Evolutionary conservation across 768 basidiomycete genomes (phyloP).

Genomic region (Termitomyces sp.): DNA sequence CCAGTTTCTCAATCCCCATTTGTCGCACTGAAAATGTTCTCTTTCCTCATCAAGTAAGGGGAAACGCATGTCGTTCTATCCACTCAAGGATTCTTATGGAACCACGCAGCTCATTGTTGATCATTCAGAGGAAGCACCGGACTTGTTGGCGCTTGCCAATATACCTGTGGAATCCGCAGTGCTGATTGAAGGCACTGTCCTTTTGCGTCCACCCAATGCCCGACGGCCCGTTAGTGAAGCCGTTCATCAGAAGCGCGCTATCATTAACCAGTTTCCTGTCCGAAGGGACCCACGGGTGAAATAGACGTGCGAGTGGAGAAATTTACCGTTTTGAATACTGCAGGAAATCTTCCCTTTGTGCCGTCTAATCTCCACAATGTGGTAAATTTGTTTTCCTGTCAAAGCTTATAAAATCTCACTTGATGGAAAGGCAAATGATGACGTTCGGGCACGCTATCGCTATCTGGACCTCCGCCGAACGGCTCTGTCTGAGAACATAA

Average conservation of each 20-base stretch:
- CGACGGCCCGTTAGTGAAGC: constrained; percentile 48
- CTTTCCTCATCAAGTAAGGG: constrained; percentile 52
- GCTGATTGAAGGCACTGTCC: constrained; percentile 69
- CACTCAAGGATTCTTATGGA: constrained; percentile 74
- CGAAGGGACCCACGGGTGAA: constrained; percentile 60
- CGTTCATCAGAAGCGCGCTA: constrained; percentile 14
- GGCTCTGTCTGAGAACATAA: constrained; percentile 70
- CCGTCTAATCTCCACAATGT: constrained; percentile 73
- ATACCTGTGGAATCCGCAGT: constrained; percentile 78
- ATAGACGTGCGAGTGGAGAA: constrained; percentile 75
- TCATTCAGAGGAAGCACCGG: constrained; percentile 29
- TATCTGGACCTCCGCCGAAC: constrained; percentile 85
- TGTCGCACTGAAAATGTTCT: constrained; percentile 25
- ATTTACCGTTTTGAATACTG: constrained; percentile 77
- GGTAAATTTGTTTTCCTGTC: constrained; percentile 38
- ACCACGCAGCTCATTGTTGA: constrained; percentile 73
- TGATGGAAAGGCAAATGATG: constrained; percentile 68
- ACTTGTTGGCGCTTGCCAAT: constrained; percentile 42
- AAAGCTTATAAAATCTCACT: constrained; percentile 1
- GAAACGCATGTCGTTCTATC: constrained; percentile 77
- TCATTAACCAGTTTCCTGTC: constrained; percentile 7
- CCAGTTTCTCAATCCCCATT: constrained; percentile 25
- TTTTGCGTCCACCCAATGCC: constrained; percentile 55
- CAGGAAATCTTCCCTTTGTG: constrained; percentile 74
- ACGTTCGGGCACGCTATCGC: constrained; percentile 78